A percentile compares a stretch with the other conserved stretches of the same genome.
Evolutionary conservation across 1,284 basidiomycete species (phyloP).

Genomic region (Boletus smithii): DNA sequence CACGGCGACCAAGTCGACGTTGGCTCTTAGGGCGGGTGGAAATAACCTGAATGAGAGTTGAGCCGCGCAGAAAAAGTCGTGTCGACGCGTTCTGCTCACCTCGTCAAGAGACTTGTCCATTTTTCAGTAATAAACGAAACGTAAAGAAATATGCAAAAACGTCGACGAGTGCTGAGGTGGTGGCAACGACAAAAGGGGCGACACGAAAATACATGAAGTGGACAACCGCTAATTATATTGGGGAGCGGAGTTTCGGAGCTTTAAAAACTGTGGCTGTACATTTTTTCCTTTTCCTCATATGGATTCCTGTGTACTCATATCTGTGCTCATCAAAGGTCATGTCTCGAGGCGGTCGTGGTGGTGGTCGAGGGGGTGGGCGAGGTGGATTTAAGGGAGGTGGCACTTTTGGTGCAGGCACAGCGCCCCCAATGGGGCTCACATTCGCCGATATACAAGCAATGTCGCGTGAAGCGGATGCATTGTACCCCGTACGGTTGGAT

Average conservation of each 20-base stretch:
- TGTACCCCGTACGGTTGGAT: conserved; percentile 67
- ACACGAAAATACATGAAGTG: conserved; percentile 14
- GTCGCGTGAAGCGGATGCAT: conserved; percentile 66
- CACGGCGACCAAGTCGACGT: conserved; percentile 50
- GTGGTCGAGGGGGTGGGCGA: conserved; percentile 53
- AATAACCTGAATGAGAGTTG: conserved; percentile 62
- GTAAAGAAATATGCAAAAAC: background rate
- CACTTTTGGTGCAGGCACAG: conserved; percentile 45
- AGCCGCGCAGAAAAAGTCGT: conserved; percentile 14
- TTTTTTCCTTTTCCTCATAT: conserved; percentile 2
- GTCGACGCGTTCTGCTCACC: conserved; percentile 43
- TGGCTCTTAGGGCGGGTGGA: conserved; percentile 51
- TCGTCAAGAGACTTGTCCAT: conserved; percentile 93
- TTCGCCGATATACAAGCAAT: conserved; percentile 74
- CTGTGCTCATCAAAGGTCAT: conserved; percentile 33
- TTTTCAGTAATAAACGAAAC: conserved; percentile 14
- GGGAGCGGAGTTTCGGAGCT: conserved; percentile 28
- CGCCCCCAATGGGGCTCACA: conserved; percentile 73
- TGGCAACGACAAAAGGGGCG: conserved; percentile 30
- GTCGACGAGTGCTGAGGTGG: conserved; percentile 8
- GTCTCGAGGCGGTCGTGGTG: conserved; percentile 57
- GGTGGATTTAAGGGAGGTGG: conserved; percentile 56
- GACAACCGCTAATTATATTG: conserved; percentile 23
- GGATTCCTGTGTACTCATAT: conserved; percentile 17
- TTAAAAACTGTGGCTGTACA: conserved; percentile 8